phyloP scores from a whole-genome alignment of 2,329 filamentous ascomycete species.

The Scopulariopsis brevicaulis region DNA sequence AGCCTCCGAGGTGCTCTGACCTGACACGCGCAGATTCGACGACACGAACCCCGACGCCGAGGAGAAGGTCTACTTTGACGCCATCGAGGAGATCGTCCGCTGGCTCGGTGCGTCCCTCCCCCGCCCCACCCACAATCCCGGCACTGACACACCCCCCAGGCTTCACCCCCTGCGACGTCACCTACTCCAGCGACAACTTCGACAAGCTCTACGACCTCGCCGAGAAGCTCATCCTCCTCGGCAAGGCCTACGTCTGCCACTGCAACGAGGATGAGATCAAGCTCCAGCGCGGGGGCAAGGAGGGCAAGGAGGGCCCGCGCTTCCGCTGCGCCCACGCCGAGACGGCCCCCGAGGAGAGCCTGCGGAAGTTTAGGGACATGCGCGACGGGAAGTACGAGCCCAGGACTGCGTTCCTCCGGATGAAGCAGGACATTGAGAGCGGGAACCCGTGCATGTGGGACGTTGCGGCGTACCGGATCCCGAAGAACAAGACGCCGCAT shows the following conservation, averaged over 20 bases:
- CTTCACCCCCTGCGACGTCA: slow-evolving; percentile 69
- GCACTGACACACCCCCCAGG: slow-evolving; percentile 13
- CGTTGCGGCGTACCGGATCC: slow-evolving; percentile 77
- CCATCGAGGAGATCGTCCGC: slow-evolving; percentile 77
- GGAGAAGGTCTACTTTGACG: slow-evolving; percentile 77
- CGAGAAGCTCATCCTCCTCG: slow-evolving; percentile 67
- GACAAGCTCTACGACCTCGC: slow-evolving; percentile 78
- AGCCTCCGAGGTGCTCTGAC: not conserved
- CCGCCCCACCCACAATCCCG: not conserved
- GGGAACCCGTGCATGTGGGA: slow-evolving; percentile 97
- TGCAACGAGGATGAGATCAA: slow-evolving; percentile 78
- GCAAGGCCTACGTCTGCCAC: slow-evolving; percentile 74
- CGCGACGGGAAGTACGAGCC: slow-evolving; percentile 82
- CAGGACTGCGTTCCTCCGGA: slow-evolving; percentile 72
- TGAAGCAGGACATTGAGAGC: slow-evolving; percentile 81
- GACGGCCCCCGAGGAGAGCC: slow-evolving; percentile 62
- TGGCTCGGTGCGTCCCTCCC: slow-evolving; percentile 54
- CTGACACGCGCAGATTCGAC: slow-evolving; percentile 51
- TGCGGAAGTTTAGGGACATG: slow-evolving; percentile 82
- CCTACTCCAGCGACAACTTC: slow-evolving; percentile 86
- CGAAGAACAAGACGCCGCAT: slow-evolving; percentile 58
- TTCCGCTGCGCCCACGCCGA: slow-evolving; percentile 75
- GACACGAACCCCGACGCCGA: slow-evolving; percentile 94
- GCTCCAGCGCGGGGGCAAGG: slow-evolving; percentile 70
- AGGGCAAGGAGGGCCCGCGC: slow-evolving; percentile 53